Conservation (phyloP, 2,329 filamentous ascomycete species). For the Claviceps lovelessii region DNA sequence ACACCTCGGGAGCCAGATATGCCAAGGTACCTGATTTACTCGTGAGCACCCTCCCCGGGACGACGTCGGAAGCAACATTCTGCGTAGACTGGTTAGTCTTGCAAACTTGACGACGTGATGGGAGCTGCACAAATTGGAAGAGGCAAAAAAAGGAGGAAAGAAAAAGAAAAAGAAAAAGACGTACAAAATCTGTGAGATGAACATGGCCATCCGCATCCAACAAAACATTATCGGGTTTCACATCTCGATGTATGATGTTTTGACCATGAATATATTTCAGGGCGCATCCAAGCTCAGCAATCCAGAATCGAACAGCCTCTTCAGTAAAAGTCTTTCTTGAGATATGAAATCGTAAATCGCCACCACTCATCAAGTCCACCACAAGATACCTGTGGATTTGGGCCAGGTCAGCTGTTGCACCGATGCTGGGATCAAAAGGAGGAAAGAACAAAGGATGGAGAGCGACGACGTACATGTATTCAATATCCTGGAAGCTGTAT, state of each 20-base stretch:
- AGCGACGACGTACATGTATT: slow-evolving; percentile 68
- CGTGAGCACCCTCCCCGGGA: slow-evolving; percentile 66
- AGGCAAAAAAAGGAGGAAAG: not conserved
- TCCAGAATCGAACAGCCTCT: slow-evolving; percentile 93
- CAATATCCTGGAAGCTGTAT: slow-evolving; percentile 98
- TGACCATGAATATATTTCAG: slow-evolving; percentile 74
- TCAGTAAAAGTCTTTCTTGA: slow-evolving; percentile 96
- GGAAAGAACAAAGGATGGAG: not conserved
- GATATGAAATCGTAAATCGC: slow-evolving; percentile 93
- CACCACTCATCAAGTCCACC: slow-evolving; percentile 94
- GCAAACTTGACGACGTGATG: not conserved
- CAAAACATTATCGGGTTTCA: slow-evolving; percentile 85
- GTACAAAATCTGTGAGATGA: slow-evolving; percentile 91
- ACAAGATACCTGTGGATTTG: slow-evolving; percentile 67
- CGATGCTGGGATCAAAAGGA: not conserved
- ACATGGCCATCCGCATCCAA: slow-evolving; percentile 85
- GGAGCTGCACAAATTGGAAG: no score
- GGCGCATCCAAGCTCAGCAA: slow-evolving; percentile 84
- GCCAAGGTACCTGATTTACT: slow-evolving; percentile 96
- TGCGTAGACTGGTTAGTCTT: slow-evolving; percentile 24
- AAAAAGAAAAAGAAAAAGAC: slow-evolving; percentile 18
- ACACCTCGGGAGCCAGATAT: slow-evolving; percentile 92
- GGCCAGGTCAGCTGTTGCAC: not conserved
- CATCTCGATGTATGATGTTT: slow-evolving; percentile 78
- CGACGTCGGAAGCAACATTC: slow-evolving; percentile 94